Evolutionary conservation across 768 basidiomycete genomes (phyloP), one percentile per base, ranked within the genome.

Genomic region (Leccinum boreale): DNA sequence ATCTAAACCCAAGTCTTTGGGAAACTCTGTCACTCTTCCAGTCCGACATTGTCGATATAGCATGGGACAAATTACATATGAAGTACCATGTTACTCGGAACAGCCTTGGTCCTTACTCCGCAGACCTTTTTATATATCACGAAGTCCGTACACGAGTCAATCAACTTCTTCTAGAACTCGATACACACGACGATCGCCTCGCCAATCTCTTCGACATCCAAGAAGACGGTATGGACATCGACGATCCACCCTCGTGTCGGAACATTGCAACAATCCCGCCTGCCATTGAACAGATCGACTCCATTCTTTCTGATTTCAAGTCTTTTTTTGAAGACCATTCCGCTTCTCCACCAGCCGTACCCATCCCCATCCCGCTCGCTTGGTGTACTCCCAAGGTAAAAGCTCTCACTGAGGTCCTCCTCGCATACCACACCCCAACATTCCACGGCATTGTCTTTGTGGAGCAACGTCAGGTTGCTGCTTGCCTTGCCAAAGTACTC

Each of bases 361-460:
- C 80, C 21, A 66, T 77, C 15, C 59, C 76, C 4, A 69, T 87
- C 19, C 70, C 75, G 3, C 72, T 85, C n/a, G 73, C 77, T 23
- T 90, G 89, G 85, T 85, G 85, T 63, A 83, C 88, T 8, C 89
- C 87, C 3, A 92, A 94, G 70, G 71, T 95, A 47, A 76, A 75
- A 49, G 75, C 74, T 3, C 80, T 95, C 35, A 76, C 86, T 15
- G 80, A 85, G 19, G 73, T 87, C 49, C 78, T 95, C 24, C 72
- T 82, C 31, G 75, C 75, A 33, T 78, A 85, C 65, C 73, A 81
- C 51, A 79, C 79, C 12, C 64, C 70, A 2, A 71, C 78, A 14
- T 92, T 94, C 66, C 92, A 93, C 64, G 84, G 84, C 19, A 94
- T 95, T 60, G 78, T 95, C 46, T 96, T 96, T 68, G 92, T 92